phyloP scores from a whole-genome alignment of 2,329 filamentous ascomycete genomes.

The Scedosporium dehoogii region DNA sequence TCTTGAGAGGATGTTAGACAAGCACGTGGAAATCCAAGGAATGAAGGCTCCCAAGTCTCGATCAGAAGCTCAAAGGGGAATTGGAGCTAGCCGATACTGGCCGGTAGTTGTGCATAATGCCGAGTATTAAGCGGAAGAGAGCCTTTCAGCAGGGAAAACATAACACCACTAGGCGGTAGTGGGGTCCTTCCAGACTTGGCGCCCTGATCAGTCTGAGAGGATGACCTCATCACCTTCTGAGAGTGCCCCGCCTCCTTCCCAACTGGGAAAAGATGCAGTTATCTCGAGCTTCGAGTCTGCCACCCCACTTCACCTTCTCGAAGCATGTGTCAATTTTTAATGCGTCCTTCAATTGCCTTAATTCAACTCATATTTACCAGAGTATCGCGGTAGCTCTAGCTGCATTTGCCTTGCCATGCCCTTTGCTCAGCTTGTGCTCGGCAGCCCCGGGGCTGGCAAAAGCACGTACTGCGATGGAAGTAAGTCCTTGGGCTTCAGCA shows the following conservation, averaged over 20 bases:
- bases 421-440: conserved; percentile 72
- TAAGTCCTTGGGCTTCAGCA: conserved; percentile 25
- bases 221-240: background rate
- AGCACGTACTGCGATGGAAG: conserved; percentile 97
- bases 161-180: background rate
- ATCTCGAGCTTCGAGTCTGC: background rate
- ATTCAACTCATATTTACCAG: background rate
- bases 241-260: background rate
- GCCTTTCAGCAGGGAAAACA: background rate
- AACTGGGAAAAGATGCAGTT: background rate
- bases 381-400: background rate
- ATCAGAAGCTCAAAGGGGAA: background rate
- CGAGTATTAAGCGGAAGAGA: background rate
- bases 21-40: background rate
- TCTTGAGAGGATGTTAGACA: background rate
- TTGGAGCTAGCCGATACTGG: background rate
- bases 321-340: background rate
- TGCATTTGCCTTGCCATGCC: conserved; percentile 33
- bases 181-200: background rate
- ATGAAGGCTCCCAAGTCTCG: background rate
- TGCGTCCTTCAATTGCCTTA: background rate
- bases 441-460: conserved; percentile 92
- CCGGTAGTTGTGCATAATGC: background rate
- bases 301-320: background rate
- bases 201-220: background rate